phyloP scores from a whole-genome alignment of 352 stramenopile species.

The Ophiocytium majus region DNA sequence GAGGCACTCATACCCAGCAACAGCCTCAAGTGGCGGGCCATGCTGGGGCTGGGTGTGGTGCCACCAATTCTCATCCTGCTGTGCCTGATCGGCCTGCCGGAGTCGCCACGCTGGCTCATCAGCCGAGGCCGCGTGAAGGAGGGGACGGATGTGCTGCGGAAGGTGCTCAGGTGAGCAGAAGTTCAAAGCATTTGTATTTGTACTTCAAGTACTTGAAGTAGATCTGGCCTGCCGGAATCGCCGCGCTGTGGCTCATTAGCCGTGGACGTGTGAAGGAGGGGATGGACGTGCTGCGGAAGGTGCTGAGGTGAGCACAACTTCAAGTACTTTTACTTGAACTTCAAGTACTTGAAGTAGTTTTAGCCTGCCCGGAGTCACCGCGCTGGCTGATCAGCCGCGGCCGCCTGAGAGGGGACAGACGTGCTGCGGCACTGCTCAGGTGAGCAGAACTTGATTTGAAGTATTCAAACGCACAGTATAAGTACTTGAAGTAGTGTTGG shows the following conservation, averaged over 20 bases:
- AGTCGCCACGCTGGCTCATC: constrained; percentile 71
- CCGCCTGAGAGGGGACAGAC: constrained; percentile 60
- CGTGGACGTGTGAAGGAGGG: constrained; percentile 64
- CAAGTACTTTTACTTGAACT: too few species aligned
- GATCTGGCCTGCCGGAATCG: too few species aligned
- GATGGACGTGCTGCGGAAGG: constrained; percentile 57
- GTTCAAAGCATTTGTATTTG: too few species aligned
- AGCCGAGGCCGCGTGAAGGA: constrained; percentile 60
- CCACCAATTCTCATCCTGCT: constrained; percentile 65
- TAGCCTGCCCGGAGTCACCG: constrained; percentile 71
- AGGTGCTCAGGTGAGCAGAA: constrained; percentile 21
- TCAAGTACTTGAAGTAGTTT: too few species aligned
- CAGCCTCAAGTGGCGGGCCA: constrained; percentile 65
- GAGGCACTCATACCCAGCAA: constrained; percentile 49
- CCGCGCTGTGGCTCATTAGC: constrained; percentile 67
- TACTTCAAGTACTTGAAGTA: too few species aligned
- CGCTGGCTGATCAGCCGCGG: constrained; percentile 67
- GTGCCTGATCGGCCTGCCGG: constrained; percentile 67
- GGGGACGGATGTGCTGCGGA: constrained; percentile 61
- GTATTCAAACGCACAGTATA: too few species aligned
- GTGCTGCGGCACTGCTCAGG: constrained; percentile 58
- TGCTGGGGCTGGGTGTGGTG: constrained; percentile 66
- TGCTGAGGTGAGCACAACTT: constrained; percentile 23
- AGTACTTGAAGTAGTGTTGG: too few species aligned
- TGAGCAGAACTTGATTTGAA: not conserved